Conservation (phyloP, 2,329 filamentous ascomycete genomes). For the Colletotrichum nymphaeae region DNA sequence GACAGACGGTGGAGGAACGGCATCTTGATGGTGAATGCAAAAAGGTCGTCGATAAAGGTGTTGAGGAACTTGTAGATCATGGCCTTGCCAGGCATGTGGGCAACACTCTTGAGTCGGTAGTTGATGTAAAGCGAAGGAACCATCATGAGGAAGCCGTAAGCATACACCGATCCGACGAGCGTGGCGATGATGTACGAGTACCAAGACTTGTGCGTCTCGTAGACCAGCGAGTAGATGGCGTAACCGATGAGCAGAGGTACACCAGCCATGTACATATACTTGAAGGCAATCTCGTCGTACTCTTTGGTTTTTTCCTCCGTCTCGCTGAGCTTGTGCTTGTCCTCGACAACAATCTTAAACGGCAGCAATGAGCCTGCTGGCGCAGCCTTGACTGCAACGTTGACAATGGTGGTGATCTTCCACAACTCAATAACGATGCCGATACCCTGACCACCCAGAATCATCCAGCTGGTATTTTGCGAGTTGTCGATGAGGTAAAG, state of each 20-base stretch:
- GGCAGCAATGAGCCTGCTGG: slow-evolving; percentile 78
- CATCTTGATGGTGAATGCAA: slow-evolving; percentile 99
- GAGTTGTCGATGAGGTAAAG: slow-evolving; percentile 97
- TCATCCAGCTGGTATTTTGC: slow-evolving; percentile 99
- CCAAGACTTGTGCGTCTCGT: slow-evolving; percentile 97
- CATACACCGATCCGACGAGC: slow-evolving; percentile 94
- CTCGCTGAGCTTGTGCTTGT: slow-evolving; percentile 95
- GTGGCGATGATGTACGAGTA: slow-evolving; percentile 97
- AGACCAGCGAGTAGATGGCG: slow-evolving; percentile 89
- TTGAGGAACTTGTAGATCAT: slow-evolving; percentile 99
- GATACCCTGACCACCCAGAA: slow-evolving; percentile 90
- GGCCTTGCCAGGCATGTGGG: slow-evolving; percentile 95
- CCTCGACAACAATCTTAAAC: slow-evolving; percentile 87
- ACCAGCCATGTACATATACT: slow-evolving; percentile 94
- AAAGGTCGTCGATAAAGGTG: slow-evolving; percentile 98
- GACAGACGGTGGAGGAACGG: slow-evolving; percentile 91
- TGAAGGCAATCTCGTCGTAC: slow-evolving; percentile 97
- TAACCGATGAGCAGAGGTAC: slow-evolving; percentile 91
- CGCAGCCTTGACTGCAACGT: slow-evolving; percentile 82
- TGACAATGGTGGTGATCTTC: slow-evolving; percentile 97
- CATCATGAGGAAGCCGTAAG: slow-evolving; percentile 99
- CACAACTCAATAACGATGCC: slow-evolving; percentile 79
- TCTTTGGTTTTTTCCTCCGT: slow-evolving; percentile 98
- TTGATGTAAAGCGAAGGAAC: slow-evolving; percentile 98
- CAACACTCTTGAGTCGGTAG: slow-evolving; percentile 94